Evolutionary conservation across 192 early-diverging fungal species (phyloP), one percentile per base, ranked within the genome.

Genomic region (Linderina pennispora): DNA sequence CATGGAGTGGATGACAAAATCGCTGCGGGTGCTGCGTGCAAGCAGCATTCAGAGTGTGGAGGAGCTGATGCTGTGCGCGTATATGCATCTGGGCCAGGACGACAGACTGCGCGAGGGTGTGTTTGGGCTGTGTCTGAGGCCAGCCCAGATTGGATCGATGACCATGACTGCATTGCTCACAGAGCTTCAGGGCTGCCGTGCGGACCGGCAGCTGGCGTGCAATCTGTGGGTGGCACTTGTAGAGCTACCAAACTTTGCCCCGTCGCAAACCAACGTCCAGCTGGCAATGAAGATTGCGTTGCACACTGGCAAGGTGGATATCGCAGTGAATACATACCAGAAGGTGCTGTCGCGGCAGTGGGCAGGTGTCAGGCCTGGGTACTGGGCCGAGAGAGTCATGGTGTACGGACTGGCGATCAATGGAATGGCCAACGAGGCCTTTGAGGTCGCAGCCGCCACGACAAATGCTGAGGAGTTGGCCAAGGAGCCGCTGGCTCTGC

Each of bases 351-450:
- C 52, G 26, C 34, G 36, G 20, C 36, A 34, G 6, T 71, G 67
- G 67, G 19, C 23, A 1, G 39, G 34, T 1, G 43, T 71, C 11
- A 26, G 26, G 24, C 23, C 43, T 18, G 67, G 67, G 2, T 63
- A 46, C 36, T 71, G 67, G 67, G 45, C 61, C 3, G 60, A 71
- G 14, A 62, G 59, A 32, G 33, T 62, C n/a, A 52, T 71, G 42
- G 32, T 71, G 7, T 63, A 71, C 45, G 67, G 67, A n/a, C 41
- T 71, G 48, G 60, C 60, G 9, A 56, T 55, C n/a, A 63, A 71
- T 37, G 48, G 51, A 9, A 28, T 21, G 22, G 50, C 40, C 17
- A 18, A 21, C 3, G 60, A 62, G 28, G 67, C 67, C 20, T 55
- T 62, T 20, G 51, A 71, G 18, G 38, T 71, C 18, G 52, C 60